phyloP scores from a whole-genome alignment of 306 rosid species.

The Cercis canadensis region DNA sequence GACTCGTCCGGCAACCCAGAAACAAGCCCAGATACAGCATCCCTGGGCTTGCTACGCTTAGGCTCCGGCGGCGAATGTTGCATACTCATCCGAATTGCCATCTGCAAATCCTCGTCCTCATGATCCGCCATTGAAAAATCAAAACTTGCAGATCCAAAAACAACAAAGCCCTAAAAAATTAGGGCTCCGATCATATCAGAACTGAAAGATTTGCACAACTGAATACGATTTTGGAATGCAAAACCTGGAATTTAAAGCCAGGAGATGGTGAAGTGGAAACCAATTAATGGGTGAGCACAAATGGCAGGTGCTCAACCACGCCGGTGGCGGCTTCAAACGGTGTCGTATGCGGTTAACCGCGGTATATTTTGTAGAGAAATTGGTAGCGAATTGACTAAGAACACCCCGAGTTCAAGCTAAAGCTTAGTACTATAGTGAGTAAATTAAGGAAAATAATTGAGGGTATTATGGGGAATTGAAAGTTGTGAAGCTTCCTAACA shows the following conservation, averaged over 20 bases:
- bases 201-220: too few species aligned
- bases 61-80: conserved; percentile 81
- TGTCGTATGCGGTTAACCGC: too few species aligned
- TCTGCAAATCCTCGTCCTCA: conserved; percentile 85
- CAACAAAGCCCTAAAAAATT: conserved; percentile 40
- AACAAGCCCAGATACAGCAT: conserved; percentile 53
- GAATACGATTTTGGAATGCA: too few species aligned
- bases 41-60: conserved; percentile 87
- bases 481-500: background rate
- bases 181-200: conserved; percentile 45
- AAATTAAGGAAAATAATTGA: background rate
- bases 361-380: too few species aligned
- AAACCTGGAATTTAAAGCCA: too few species aligned
- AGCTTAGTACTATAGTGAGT: background rate
- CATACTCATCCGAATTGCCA: conserved; percentile 95
- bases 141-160: conserved; percentile 44
- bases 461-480: conserved; percentile 14
- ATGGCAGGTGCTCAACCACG: too few species aligned
- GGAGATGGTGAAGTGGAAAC: too few species aligned
- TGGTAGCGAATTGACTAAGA: too few species aligned
- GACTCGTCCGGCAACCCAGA: conserved; percentile 59
- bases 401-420: background rate
- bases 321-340: too few species aligned
- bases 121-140: conserved; percentile 77
- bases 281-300: too few species aligned